These are phyloP conservation scores for Nematocida ironsii DNA, from an alignment of 371 early-diverging fungal species.

Conservation along the genomic window DNA sequence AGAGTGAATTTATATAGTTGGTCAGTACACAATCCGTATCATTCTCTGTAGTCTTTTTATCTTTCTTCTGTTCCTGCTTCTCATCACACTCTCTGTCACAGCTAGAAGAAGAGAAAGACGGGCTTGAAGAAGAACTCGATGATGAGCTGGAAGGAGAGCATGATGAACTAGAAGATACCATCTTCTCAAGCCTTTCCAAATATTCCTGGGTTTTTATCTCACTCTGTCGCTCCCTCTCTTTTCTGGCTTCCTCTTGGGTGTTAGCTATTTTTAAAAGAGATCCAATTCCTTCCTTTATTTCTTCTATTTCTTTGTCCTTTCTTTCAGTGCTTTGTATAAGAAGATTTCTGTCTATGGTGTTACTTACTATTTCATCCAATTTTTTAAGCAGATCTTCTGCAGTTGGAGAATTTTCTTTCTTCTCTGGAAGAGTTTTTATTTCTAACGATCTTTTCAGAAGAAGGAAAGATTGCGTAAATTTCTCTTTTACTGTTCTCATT, in stretches of 20 bases:
- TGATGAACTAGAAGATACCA: neutral
- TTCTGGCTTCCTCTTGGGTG: neutral
- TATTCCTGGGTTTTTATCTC: neutral
- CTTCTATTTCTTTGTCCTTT: neutral
- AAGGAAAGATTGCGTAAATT: constrained; percentile 28
- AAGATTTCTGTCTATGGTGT: neutral
- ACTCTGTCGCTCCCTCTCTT: constrained; percentile 16
- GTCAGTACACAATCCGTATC: neutral
- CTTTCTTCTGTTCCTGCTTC: neutral
- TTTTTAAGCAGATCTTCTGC: neutral
- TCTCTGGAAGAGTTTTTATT: neutral
- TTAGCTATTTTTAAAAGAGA: neutral
- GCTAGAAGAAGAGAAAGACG: neutral
- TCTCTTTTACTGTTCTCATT: constrained; percentile 53
- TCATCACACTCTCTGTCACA: neutral
- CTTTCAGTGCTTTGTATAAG: neutral
- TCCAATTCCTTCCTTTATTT: neutral
- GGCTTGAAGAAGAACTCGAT: neutral
- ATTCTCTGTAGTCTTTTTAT: neutral
- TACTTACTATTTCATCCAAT: neutral
- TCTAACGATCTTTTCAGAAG: constrained; percentile 26
- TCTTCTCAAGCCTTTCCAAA: neutral
- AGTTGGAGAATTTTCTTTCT: neutral
- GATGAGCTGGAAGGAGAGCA: neutral
- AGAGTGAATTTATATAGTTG: neutral